These are phyloP conservation scores for Neoboletus magnificus DNA, from an alignment of 768 basidiomycete genomes.

Conservation along the genomic window DNA sequence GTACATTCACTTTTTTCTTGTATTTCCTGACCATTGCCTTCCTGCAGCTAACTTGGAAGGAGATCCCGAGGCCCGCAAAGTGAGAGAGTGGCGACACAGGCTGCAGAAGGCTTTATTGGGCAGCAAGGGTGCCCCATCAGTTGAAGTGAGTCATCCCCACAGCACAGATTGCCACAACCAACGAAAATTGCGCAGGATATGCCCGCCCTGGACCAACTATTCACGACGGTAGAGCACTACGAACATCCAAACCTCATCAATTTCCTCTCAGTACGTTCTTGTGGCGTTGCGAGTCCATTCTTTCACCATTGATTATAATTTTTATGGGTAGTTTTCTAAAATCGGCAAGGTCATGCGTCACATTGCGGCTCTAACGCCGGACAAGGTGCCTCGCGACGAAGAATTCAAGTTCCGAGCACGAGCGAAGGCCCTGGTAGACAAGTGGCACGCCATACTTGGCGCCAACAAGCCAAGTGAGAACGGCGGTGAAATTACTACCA, in stretches of 20 bases:
- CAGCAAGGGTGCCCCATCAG: constrained; percentile 58
- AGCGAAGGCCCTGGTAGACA: constrained; percentile 45
- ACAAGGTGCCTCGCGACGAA: constrained; percentile 48
- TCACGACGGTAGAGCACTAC: constrained; percentile 74
- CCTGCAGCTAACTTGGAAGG: constrained; percentile 40
- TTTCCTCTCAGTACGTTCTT: constrained; percentile 54
- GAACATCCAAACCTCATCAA: constrained; percentile 69
- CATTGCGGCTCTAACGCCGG: constrained; percentile 43
- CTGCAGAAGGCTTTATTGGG: constrained; percentile 85
- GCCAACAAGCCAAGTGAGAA: constrained; percentile 33
- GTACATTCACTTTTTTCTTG: not conserved
- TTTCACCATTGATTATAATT: constrained; percentile 8
- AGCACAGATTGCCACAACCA: constrained; percentile 3
- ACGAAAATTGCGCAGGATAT: constrained; percentile 56
- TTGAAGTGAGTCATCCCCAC: constrained; percentile 46
- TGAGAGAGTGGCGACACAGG: constrained; percentile 90
- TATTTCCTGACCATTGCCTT: constrained; percentile 4
- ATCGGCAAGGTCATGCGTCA: constrained; percentile 62
- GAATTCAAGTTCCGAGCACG: constrained; percentile 53
- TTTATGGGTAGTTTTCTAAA: constrained; percentile 39
- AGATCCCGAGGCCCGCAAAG: constrained; percentile 66
- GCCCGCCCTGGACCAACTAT: constrained; percentile 65
- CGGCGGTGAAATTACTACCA: constrained; percentile 26
- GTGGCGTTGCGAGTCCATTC: constrained; percentile 3
- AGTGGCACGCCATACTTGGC: constrained; percentile 41